Evolutionary conservation across 306 rosid species (phyloP).

Genomic region (Prunus armeniaca): DNA sequence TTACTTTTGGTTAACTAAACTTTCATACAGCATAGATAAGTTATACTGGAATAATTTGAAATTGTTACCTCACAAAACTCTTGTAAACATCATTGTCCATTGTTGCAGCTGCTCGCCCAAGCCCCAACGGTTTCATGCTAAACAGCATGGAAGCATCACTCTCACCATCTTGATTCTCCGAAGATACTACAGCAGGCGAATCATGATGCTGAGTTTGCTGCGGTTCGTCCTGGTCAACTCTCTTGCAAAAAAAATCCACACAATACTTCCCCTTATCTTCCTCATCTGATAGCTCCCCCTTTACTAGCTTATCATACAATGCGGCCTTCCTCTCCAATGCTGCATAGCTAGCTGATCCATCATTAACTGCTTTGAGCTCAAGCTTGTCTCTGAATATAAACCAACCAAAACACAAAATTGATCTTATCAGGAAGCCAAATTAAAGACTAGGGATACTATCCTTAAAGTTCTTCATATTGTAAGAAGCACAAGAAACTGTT

Average conservation of each 20-base stretch:
- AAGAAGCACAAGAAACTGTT: neutral
- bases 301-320: constrained; percentile 70
- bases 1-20: neutral
- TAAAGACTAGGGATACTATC: neutral
- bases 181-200: constrained; percentile 22
- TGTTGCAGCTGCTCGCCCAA: constrained; percentile 48
- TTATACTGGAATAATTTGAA: neutral
- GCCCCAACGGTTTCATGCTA: constrained; percentile 48
- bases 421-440: neutral
- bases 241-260: constrained; percentile 82
- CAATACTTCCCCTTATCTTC: constrained; percentile 91
- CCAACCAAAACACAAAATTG: constrained; percentile 1
- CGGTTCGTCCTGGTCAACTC: constrained; percentile 52
- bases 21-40: neutral
- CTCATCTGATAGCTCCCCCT: constrained; percentile 83
- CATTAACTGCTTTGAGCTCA: constrained; percentile 81
- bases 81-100: constrained; percentile 63
- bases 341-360: constrained; percentile 78
- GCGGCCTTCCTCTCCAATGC: constrained; percentile 85
- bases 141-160: constrained; percentile 43
- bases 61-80: constrained; percentile 72
- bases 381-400: constrained; percentile 72
- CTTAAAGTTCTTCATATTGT: neutral
- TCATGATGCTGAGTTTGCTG: constrained; percentile 27
- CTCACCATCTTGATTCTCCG: constrained; percentile 43